Evolutionary conservation across 441 rosid species (phyloP).

Genomic region (Isatis lusitanica): DNA sequence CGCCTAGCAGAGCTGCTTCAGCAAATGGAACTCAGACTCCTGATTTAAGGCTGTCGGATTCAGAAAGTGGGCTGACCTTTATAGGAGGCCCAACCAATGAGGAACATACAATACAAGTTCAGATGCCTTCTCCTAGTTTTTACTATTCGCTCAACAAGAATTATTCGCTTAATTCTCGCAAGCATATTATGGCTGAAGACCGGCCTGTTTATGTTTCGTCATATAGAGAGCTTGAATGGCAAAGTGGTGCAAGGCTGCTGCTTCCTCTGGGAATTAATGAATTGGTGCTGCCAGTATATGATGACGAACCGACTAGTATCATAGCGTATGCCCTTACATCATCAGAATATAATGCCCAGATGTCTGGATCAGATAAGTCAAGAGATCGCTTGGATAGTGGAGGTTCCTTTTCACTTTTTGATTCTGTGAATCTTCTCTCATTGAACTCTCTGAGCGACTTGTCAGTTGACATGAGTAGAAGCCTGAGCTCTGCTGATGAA

Average conservation of each 20-base stretch:
- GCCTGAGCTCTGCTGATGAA: constrained; percentile 56
- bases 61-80: constrained; percentile 31
- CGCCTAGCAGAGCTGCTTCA: constrained; percentile 34
- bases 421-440: constrained; percentile 51
- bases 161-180: constrained; percentile 44
- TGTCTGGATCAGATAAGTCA: constrained; percentile 60
- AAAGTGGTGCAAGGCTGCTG: constrained; percentile 54
- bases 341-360: constrained; percentile 50
- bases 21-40: constrained; percentile 42
- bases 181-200: constrained; percentile 51
- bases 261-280: constrained; percentile 58
- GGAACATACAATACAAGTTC: constrained; percentile 43
- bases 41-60: constrained; percentile 31
- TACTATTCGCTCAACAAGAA: constrained; percentile 47
- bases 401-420: constrained; percentile 51
- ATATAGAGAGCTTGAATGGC: constrained; percentile 51
- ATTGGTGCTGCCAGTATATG: constrained; percentile 58
- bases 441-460: constrained; percentile 53
- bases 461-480: constrained; percentile 50
- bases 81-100: constrained; percentile 35
- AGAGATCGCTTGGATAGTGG: constrained; percentile 54
- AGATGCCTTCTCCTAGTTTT: constrained; percentile 51
- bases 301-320: constrained; percentile 67
- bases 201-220: constrained; percentile 49
- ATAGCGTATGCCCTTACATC: constrained; percentile 62